Evolutionary conservation across 225 moss, liverwort and hornwort species (phyloP), one percentile per base, ranked within the genome.

Genomic region (Climacium dendroides): DNA sequence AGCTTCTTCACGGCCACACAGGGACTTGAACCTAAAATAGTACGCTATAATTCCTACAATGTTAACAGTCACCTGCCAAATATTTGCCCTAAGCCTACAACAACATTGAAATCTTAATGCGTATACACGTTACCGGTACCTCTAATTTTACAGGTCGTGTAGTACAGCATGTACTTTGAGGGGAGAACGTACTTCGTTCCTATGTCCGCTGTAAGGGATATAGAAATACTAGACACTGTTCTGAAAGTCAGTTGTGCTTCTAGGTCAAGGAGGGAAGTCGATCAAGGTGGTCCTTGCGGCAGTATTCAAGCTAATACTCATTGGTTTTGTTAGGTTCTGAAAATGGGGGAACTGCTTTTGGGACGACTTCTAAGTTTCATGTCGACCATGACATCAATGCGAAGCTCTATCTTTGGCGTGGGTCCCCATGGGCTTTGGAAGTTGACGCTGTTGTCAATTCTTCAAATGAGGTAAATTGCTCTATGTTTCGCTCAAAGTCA

Each of bases 371-470:
- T 20, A 97, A 96, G 91, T 99, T 99, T 80, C 86, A 90, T 50
- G 93, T 96, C 83, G 96, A 99, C 59, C 95, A 96, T 89, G 97
- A 96, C 80, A 90, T 95, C 66, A 99, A 99, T 86, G 94, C 94
- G 81, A 99, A 96, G 87, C 87, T 99, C 69, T 97, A 97, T 80
- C 76, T 96, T 63, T 99, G 99, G 99, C 94, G 96, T 52, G 99
- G 99, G 79, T 90, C 92, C n/a, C 95, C 96, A 62, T 99, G 99
- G 99, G 90, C 89, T 86, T 87, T 99, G 60, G 99, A 99, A 93
- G 99, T 97, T 77, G 97, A 97, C 89, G 97, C 95, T 55, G 99
- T 97, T 77, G 97, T 99, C 87, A 99, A 99, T 83, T 97, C 97
- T 45, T 95, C 99, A 25, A 99, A 97, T 89, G 97, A 99, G 97